Percentiles rank a stretch among this genome's conserved stretches.
Conservation (phyloP, 1,284 basidiomycete genomes). For the Exobasidium cylindrosporum region DNA sequence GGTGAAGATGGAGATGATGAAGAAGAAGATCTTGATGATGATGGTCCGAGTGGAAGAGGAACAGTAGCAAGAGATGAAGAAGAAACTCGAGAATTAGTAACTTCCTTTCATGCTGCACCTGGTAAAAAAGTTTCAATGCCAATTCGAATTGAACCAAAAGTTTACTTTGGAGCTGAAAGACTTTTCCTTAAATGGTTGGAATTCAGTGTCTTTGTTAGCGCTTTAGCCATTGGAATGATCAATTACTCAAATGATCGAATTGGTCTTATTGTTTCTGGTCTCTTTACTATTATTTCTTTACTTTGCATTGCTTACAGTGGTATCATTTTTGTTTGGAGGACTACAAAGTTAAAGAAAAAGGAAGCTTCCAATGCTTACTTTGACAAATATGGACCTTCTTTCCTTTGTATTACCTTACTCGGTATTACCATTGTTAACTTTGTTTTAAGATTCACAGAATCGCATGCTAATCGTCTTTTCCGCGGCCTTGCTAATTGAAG, state of each 20-base stretch:
- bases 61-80: slow-evolving; percentile 27
- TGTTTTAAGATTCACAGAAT: slow-evolving; percentile 40
- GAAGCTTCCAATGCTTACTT: slow-evolving; percentile 52
- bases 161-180: slow-evolving; percentile 92
- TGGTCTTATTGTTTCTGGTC: slow-evolving; percentile 76
- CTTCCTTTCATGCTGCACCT: slow-evolving; percentile 74
- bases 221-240: slow-evolving; percentile 58
- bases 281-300: slow-evolving; percentile 88
- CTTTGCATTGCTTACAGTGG: slow-evolving; percentile 83
- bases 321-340: slow-evolving; percentile 81
- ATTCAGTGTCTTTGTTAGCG: slow-evolving; percentile 66
- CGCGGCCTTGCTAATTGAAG: slow-evolving; percentile 41
- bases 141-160: slow-evolving; percentile 92
- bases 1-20: slow-evolving; percentile 24
- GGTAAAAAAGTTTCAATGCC: slow-evolving; percentile 91
- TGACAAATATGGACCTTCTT: slow-evolving; percentile 47
- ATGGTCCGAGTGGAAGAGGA: slow-evolving; percentile 42
- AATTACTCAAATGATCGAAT: slow-evolving; percentile 79
- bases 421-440: slow-evolving; percentile 49
- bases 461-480: slow-evolving; percentile 22
- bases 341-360: slow-evolving; percentile 63
- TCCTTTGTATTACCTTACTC: slow-evolving; percentile 46
- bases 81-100: slow-evolving; percentile 60
- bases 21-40: slow-evolving; percentile 56
- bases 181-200: slow-evolving; percentile 77